These are phyloP conservation scores for Diaporthe citri DNA, from an alignment of 2,329 filamentous ascomycete genomes.

Conservation along the genomic window DNA sequence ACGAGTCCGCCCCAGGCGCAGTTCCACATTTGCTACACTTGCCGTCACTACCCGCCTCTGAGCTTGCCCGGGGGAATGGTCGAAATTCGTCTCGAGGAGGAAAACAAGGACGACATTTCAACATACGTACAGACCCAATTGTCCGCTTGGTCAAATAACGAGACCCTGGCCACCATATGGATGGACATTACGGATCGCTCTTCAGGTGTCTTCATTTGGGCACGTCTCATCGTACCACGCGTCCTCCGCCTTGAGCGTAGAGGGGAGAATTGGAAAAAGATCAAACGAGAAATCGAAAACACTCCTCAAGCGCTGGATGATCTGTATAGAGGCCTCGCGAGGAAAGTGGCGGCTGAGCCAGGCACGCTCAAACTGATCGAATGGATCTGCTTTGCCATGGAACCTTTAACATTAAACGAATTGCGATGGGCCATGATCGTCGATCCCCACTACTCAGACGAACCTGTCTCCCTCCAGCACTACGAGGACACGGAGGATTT, in stretches of 20 bases:
- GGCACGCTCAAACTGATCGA: constrained; percentile 46
- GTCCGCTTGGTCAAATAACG: not conserved
- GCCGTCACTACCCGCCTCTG: constrained; percentile 50
- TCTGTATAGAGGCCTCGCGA: constrained; percentile 46
- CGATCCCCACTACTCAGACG: constrained; percentile 41
- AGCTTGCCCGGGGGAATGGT: constrained; percentile 38
- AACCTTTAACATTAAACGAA: constrained; percentile 46
- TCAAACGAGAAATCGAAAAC: constrained; percentile 42
- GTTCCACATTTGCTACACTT: constrained; percentile 49
- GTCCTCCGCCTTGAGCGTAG: constrained; percentile 40
- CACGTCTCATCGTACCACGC: constrained; percentile 46
- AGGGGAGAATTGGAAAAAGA: constrained; percentile 37
- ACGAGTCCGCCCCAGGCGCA: constrained; percentile 33
- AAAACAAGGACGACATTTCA: constrained; percentile 49
- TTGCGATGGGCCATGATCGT: constrained; percentile 50
- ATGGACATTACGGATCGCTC: constrained; percentile 44
- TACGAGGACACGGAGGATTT: constrained; percentile 42
- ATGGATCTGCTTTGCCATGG: constrained; percentile 50
- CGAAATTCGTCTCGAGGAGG: constrained; percentile 48
- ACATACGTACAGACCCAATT: constrained; percentile 47
- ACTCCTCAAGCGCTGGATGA: constrained; percentile 45
- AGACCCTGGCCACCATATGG: constrained; percentile 36
- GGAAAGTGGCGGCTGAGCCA: constrained; percentile 38
- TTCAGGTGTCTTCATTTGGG: constrained; percentile 54
- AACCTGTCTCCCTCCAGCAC: constrained; percentile 40